These are phyloP conservation scores for Tuber melanosporum DNA, from an alignment of 495 filamentous ascomycete genomes.

Conservation along the genomic window DNA sequence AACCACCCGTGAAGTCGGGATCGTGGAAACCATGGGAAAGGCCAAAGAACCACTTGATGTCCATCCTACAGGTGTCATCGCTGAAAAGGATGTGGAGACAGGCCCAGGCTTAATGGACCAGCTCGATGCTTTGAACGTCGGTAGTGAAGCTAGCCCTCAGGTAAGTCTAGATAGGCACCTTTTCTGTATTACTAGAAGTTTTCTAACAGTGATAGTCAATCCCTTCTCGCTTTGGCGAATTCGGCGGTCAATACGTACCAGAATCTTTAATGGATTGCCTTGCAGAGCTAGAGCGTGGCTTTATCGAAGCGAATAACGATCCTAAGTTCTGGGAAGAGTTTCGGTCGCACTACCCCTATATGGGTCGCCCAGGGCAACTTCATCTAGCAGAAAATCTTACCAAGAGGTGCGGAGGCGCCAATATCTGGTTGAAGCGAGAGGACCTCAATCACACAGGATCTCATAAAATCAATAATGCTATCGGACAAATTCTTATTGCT, in stretches of 20 bases:
- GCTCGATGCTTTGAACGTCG: constrained; percentile 62
- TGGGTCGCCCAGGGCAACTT: constrained; percentile 87
- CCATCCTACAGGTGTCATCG: constrained; percentile 57
- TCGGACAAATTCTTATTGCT: constrained; percentile 83
- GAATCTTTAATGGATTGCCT: constrained; percentile 97
- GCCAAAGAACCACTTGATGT: constrained; percentile 50
- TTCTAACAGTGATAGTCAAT: constrained; percentile 21
- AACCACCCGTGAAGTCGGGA: constrained; percentile 55
- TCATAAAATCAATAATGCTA: constrained; percentile 96
- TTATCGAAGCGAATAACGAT: constrained; percentile 76
- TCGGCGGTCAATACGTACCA: constrained; percentile 97
- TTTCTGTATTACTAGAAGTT: background rate
- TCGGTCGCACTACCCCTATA: constrained; percentile 93
- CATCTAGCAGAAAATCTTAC: constrained; percentile 84
- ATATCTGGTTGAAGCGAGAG: constrained; percentile 92
- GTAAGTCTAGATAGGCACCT: constrained; percentile 9
- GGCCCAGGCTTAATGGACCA: constrained; percentile 64
- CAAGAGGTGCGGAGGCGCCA: constrained; percentile 79
- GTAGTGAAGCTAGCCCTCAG: constrained; percentile 42
- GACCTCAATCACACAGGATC: constrained; percentile 81
- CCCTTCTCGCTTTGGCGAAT: constrained; percentile 88
- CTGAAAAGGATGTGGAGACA: constrained; percentile 52
- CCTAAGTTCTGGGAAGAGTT: constrained; percentile 96
- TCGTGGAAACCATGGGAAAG: constrained; percentile 56
- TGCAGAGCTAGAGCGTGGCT: constrained; percentile 82